phyloP scores from a whole-genome alignment of 2,329 filamentous ascomycete species.

The Aspergillus hortae region DNA sequence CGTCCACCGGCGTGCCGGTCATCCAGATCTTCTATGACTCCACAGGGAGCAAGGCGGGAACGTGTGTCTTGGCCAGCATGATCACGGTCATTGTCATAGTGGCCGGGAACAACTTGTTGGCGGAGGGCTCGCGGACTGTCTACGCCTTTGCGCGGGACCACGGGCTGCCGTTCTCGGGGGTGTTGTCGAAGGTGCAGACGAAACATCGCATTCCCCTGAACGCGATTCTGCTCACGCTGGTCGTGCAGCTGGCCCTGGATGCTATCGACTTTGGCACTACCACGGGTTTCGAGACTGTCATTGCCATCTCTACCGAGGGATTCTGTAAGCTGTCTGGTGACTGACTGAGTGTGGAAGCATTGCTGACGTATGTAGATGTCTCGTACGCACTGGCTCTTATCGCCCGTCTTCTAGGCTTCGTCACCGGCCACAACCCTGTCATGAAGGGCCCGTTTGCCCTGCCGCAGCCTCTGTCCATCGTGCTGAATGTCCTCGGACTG shows the following conservation, averaged over 20 bases:
- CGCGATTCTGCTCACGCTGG: slow-evolving; percentile 46
- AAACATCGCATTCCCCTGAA: slow-evolving; percentile 50
- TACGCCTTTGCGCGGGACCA: slow-evolving; percentile 49
- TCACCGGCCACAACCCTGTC: slow-evolving; percentile 38
- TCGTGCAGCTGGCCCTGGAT: slow-evolving; percentile 52
- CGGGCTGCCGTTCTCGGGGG: slow-evolving; percentile 50
- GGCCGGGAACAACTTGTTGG: slow-evolving; percentile 45
- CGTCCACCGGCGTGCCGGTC: slow-evolving; percentile 49
- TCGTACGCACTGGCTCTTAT: slow-evolving; percentile 57
- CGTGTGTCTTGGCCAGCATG: slow-evolving; percentile 45
- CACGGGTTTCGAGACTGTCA: slow-evolving; percentile 55
- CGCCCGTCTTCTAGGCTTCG: slow-evolving; percentile 47
- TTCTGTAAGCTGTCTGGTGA: slow-evolving; percentile 43
- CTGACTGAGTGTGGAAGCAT: neutral
- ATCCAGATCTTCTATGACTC: slow-evolving; percentile 53
- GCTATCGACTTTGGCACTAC: slow-evolving; percentile 55
- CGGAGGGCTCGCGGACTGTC: slow-evolving; percentile 46
- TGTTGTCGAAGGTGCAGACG: slow-evolving; percentile 46
- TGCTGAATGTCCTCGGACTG: slow-evolving; percentile 50
- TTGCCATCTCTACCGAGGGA: slow-evolving; percentile 55
- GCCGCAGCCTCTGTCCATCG: slow-evolving; percentile 42
- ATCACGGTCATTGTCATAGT: slow-evolving; percentile 49
- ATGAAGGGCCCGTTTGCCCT: slow-evolving; percentile 40
- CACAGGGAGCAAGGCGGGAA: slow-evolving; percentile 43
- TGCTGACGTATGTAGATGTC: slow-evolving; percentile 38